These are phyloP conservation scores for Nicotiana knightiana DNA, from an alignment of 257 asterid genomes.

Conservation along the genomic window DNA sequence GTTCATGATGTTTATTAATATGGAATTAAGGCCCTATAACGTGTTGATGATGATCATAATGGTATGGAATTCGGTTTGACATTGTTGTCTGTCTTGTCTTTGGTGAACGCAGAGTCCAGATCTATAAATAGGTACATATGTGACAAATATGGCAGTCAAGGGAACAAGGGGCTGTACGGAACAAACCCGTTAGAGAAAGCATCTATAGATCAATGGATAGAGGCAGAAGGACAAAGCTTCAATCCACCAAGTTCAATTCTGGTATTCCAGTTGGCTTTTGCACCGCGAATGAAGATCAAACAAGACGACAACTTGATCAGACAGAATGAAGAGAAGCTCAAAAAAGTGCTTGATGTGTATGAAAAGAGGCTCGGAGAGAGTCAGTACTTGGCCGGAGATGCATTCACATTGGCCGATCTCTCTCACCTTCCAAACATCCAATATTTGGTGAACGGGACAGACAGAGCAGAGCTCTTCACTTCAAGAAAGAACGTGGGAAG, in stretches of 20 bases:
- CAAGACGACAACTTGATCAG: slow-evolving; percentile 59
- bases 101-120: slow-evolving; percentile 50
- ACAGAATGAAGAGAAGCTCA: slow-evolving; percentile 61
- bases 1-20: background rate
- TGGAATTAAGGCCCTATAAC: background rate
- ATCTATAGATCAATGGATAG: slow-evolving; percentile 80
- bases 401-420: slow-evolving; percentile 75
- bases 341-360: slow-evolving; percentile 74
- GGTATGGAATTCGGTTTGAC: background rate
- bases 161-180: slow-evolving; percentile 49
- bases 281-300: slow-evolving; percentile 66
- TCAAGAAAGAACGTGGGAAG: slow-evolving; percentile 66
- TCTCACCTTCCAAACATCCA: slow-evolving; percentile 68
- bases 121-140: slow-evolving; percentile 63
- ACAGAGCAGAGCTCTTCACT: slow-evolving; percentile 38
- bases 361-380: slow-evolving; percentile 67
- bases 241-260: slow-evolving; percentile 58
- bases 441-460: slow-evolving; percentile 40
- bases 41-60: background rate
- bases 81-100: background rate
- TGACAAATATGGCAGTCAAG: slow-evolving; percentile 59
- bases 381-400: slow-evolving; percentile 69
- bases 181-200: slow-evolving; percentile 63
- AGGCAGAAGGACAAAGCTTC: slow-evolving; percentile 69
- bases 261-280: slow-evolving; percentile 67